Percentiles rank a stretch among this genome's conserved stretches.
Evolutionary conservation across 139 green algal species (phyloP).

Genomic region (Gonium pectorale): DNA sequence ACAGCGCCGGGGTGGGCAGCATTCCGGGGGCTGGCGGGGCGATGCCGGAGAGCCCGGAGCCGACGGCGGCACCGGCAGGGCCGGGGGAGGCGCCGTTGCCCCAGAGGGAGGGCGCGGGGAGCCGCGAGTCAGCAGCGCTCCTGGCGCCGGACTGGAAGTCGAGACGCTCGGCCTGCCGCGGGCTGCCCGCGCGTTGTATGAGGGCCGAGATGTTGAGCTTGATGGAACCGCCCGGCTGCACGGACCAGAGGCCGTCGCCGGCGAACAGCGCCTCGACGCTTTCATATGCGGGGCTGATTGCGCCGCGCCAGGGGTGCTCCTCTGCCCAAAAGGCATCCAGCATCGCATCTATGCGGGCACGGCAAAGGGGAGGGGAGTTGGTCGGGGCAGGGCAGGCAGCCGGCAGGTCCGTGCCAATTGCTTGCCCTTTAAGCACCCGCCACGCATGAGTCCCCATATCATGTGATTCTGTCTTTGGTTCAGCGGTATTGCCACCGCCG

Average conservation of each 20-base stretch:
- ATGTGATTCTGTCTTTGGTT: not conserved
- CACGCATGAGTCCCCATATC: not conserved
- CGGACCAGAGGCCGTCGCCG: slow-evolving; percentile 17
- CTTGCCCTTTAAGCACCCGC: not conserved
- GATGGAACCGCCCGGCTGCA: slow-evolving; percentile 7
- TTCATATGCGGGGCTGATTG: slow-evolving; percentile 7
- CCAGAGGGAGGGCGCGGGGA: too few relatives aligned
- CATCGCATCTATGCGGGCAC: not conserved
- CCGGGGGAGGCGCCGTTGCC: too few relatives aligned
- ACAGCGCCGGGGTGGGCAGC: slow-evolving; percentile 20
- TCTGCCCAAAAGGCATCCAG: slow-evolving; percentile 15
- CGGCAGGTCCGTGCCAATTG: not conserved
- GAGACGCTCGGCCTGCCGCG: not conserved
- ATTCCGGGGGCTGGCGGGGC: not conserved
- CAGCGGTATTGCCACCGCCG: not conserved
- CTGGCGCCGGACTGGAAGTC: too few relatives aligned
- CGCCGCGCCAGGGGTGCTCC: slow-evolving; percentile 16
- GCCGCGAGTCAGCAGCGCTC: too few relatives aligned
- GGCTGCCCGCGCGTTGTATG: not conserved
- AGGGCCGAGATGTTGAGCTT: slow-evolving; percentile 6
- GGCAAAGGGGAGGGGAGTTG: not conserved
- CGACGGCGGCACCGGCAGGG: too few relatives aligned
- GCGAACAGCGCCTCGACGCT: not conserved
- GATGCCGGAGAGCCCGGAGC: too few relatives aligned
- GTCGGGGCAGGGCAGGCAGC: not conserved